Percentiles rank a stretch among this genome's conserved stretches.
Evolutionary conservation across 192 early-diverging fungal species (phyloP).

Genomic region (Haplosporangium gracile): DNA sequence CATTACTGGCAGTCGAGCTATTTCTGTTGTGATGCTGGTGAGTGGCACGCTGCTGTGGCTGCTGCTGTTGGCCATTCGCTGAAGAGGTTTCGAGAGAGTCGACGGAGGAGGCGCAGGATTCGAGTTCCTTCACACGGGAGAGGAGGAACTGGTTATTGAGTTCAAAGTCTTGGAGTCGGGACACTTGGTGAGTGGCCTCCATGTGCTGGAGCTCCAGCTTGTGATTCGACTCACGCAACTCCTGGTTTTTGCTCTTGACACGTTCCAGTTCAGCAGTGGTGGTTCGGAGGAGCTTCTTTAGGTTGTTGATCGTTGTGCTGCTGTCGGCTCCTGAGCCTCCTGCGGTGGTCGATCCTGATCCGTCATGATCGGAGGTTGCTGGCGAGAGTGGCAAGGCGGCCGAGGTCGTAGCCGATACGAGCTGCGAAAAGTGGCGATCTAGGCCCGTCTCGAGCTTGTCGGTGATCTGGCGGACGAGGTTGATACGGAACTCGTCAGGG

Average conservation of each 20-base stretch:
- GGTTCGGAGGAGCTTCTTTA: constrained; percentile 29
- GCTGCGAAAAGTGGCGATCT: constrained; percentile 48
- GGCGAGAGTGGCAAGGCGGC: constrained; percentile 43
- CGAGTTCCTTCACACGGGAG: constrained; percentile 46
- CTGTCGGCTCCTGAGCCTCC: neutral
- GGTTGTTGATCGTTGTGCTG: constrained; percentile 1
- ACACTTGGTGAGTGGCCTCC: constrained; percentile 37
- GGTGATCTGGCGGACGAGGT: constrained; percentile 48
- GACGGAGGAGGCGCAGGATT: constrained; percentile 33
- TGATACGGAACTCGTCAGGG: constrained; percentile 50
- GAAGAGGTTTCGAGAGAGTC: constrained; percentile 45
- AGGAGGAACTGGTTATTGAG: constrained; percentile 41
- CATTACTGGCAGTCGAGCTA: constrained; percentile 10
- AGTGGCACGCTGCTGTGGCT: neutral
- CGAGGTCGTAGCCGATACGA: constrained; percentile 33
- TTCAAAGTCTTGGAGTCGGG: constrained; percentile 48
- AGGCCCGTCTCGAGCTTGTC: constrained; percentile 43
- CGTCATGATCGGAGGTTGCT: constrained; percentile 34
- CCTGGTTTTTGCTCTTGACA: constrained; percentile 46
- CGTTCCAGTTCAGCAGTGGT: constrained; percentile 34
- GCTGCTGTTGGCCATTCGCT: constrained; percentile 27
- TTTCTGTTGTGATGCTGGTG: constrained; percentile 24
- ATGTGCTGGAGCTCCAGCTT: constrained; percentile 40
- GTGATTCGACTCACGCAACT: constrained; percentile 40
- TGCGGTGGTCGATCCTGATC: neutral